Base-by-base conservation (phyloP, 371 early-diverging fungal genomes). In the Mucor racemosus region DNA sequence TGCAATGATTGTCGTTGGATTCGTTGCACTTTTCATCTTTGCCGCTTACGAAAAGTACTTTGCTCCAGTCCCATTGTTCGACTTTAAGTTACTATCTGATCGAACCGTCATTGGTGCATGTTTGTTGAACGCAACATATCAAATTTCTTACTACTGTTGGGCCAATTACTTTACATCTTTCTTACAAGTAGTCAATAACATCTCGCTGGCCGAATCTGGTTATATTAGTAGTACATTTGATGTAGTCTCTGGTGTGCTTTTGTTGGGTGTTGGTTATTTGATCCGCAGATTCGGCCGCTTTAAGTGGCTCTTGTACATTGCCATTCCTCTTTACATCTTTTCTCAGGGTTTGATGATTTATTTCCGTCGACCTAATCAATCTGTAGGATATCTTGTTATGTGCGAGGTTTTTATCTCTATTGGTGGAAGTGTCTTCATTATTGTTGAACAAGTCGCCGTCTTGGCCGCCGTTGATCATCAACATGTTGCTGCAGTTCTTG, bases 341-440 rank as follows among this genome's bases (percentile, higher is more conserved):
- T 64, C 64, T 26, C 59, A 58, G 41, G 68, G 68, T 11, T 34
- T 68, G 15, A 68, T 68, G 68, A 68, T 68, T 33, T 26, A 68
- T n/a, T 68, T 68, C 68, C 63, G 68, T 34, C 68, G 64, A 8
- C 68, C 68, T 19, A 63, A 64, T 13, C 64, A 64, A 15, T 58
- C 64, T 42, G 59, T 68, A n/a, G 68, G 68, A 17, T 68, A 53
- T 35, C 64, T 68, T 58, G 58, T 63, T 31, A 68, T 68, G 68
- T 68, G 68, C 64, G 64, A 64, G 33, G 64, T 68, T 5, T 68
- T 68, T 14, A 68, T 68, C 59, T 58, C 68, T 15, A 50, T 68
- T 35, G 68, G 68, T 64, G 68, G 68, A 50, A 64, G 68, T 44
- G 64, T 63, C 7, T 64, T 68, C 9, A 64, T 68, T 64, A 68